Evolutionary conservation across 1,284 basidiomycete species (phyloP).

Genomic region (Cryptococcus deneoformans): DNA sequence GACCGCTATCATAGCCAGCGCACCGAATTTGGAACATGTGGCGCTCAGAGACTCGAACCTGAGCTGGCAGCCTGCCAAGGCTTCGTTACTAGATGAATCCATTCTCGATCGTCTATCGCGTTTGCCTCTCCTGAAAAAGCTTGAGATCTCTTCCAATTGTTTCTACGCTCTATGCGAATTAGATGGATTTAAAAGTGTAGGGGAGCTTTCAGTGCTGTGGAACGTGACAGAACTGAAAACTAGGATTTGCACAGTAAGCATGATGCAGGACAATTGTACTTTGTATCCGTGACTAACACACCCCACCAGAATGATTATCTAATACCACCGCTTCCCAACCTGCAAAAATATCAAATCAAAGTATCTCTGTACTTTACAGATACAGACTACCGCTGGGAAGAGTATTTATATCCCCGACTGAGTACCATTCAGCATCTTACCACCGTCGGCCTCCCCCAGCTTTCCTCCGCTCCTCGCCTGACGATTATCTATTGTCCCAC

Average conservation of each 20-base stretch:
- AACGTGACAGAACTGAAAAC: not conserved
- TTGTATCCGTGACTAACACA: not conserved
- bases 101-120: not conserved
- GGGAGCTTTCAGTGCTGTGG: constrained; percentile 3
- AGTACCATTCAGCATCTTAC: not conserved
- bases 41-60: not conserved
- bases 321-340: constrained; percentile 7
- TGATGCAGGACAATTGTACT: not conserved
- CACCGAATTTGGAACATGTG: constrained; percentile 4
- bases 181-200: not conserved
- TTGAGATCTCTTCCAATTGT: constrained; percentile 4
- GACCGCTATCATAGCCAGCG: not conserved
- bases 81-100: not conserved
- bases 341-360: constrained; percentile 7
- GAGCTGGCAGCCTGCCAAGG: not conserved
- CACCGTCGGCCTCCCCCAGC: not conserved
- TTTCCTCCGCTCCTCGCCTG: not conserved
- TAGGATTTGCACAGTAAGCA: not conserved
- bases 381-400: not conserved
- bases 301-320: not conserved
- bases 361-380: constrained; percentile 1
- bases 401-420: not conserved
- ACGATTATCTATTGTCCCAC: not conserved
- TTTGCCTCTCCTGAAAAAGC: not conserved
- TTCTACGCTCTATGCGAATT: not conserved